These are phyloP conservation scores for Cyclotella sp. DNA, from an alignment of 108 stramenopile genomes.

Conservation along the genomic window DNA sequence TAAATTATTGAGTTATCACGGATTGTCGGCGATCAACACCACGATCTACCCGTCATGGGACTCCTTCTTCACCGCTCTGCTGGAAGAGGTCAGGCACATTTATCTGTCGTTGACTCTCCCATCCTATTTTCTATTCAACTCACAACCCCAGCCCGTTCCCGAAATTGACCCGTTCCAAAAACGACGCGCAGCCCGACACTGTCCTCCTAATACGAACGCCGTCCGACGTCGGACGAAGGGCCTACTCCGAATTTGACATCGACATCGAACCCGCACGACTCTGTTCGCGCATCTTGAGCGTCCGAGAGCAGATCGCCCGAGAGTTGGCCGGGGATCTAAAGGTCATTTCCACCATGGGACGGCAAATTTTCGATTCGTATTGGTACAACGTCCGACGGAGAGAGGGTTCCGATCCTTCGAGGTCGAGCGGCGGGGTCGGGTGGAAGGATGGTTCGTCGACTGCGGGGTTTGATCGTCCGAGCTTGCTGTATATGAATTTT, in stretches of 20 bases:
- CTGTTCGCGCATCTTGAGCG: constrained; percentile 62
- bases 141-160: too few species aligned
- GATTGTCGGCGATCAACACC: constrained; percentile 68
- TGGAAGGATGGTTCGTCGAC: constrained; percentile 34
- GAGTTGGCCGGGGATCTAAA: constrained; percentile 70
- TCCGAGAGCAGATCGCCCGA: constrained; percentile 75
- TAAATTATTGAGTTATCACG: constrained; percentile 70
- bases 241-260: constrained; percentile 59
- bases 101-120: too few species aligned
- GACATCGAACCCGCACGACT: constrained; percentile 76
- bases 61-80: constrained; percentile 65
- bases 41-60: constrained; percentile 81
- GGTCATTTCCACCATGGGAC: constrained; percentile 63
- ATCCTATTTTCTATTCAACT: too few species aligned
- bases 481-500: constrained; percentile 43
- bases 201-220: constrained; percentile 52
- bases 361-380: constrained; percentile 48
- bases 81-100: constrained; percentile 26
- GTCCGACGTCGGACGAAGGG: constrained; percentile 30
- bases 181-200: constrained; percentile 55
- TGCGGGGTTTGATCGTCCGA: constrained; percentile 42
- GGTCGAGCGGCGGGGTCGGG: constrained; percentile 7
- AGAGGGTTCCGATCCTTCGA: constrained; percentile 20
- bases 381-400: constrained; percentile 34
- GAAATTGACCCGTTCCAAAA: background rate